These are phyloP conservation scores for Misopates orontium DNA, from an alignment of 257 asterid genomes.

Conservation along the genomic window DNA sequence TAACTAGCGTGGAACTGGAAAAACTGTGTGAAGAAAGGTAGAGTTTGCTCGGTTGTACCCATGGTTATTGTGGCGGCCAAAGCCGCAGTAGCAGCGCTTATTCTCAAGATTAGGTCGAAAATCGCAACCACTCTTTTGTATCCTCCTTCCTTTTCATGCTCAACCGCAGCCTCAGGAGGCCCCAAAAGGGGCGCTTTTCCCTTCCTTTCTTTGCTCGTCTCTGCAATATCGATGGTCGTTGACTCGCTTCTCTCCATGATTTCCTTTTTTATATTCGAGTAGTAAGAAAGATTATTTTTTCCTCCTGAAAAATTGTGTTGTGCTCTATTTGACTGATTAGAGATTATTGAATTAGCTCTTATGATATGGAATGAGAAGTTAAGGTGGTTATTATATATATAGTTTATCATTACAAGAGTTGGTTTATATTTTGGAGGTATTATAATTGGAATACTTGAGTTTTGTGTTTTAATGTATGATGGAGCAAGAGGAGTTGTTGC, in stretches of 20 bases:
- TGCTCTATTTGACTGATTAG: neutral
- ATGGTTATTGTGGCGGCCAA: slow-evolving; percentile 65
- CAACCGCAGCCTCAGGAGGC: slow-evolving; percentile 9
- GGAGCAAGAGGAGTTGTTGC: slow-evolving; percentile 47
- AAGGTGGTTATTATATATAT: slow-evolving; percentile 25
- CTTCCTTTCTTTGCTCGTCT: slow-evolving; percentile 64
- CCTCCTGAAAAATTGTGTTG: too few relatives aligned
- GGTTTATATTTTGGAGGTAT: neutral
- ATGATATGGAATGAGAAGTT: slow-evolving; percentile 22
- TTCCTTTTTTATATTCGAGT: neutral
- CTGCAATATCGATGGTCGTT: slow-evolving; percentile 52
- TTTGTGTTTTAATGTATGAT: neutral
- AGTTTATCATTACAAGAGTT: slow-evolving; percentile 14
- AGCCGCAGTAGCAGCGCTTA: slow-evolving; percentile 61
- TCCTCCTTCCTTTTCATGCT: slow-evolving; percentile 27
- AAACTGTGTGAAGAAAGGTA: slow-evolving; percentile 90
- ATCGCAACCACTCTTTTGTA: slow-evolving; percentile 57
- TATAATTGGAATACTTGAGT: too few relatives aligned
- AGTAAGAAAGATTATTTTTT: too few relatives aligned
- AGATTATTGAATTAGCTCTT: too few relatives aligned
- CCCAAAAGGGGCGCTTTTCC: slow-evolving; percentile 72
- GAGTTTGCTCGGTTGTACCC: slow-evolving; percentile 81
- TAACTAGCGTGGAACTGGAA: slow-evolving; percentile 88
- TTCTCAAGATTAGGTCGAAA: slow-evolving; percentile 75
- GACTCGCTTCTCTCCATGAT: slow-evolving; percentile 62